Evolutionary conservation across 768 basidiomycete genomes (phyloP).

Genomic region (Lactarius indigo): DNA sequence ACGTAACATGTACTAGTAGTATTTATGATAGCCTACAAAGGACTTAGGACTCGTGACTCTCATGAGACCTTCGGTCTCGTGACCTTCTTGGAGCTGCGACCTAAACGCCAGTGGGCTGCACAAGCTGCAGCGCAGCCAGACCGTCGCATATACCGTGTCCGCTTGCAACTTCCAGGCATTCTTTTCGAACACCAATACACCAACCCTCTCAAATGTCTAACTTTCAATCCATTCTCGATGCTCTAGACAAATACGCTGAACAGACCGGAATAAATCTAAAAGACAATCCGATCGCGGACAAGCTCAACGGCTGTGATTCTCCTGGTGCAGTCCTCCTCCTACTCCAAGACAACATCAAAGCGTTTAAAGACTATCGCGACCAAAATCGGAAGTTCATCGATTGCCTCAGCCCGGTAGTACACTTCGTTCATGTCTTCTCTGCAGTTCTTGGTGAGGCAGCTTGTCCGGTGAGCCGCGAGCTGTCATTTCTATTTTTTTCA

Average conservation of each 20-base stretch:
- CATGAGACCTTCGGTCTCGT: too few relatives aligned
- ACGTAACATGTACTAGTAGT: too few relatives aligned
- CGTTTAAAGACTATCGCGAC: background rate
- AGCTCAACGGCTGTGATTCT: background rate
- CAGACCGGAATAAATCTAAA: background rate
- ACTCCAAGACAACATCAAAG: background rate
- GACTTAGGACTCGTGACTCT: too few relatives aligned
- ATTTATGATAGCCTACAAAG: too few relatives aligned
- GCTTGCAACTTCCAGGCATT: too few relatives aligned
- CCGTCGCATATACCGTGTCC: too few relatives aligned
- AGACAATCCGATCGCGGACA: background rate
- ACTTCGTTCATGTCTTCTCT: background rate
- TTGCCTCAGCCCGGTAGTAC: background rate
- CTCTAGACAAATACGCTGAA: background rate
- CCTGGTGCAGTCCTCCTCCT: background rate
- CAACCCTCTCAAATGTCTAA: background rate
- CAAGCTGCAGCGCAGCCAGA: too few relatives aligned
- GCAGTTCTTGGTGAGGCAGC: background rate
- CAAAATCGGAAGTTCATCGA: background rate
- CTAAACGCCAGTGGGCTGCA: too few relatives aligned
- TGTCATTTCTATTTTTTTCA: too few relatives aligned
- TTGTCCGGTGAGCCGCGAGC: background rate
- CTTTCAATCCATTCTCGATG: background rate
- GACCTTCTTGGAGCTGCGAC: too few relatives aligned
- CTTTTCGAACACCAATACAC: too few relatives aligned